Percentiles rank a stretch among this genome's conserved stretches.
phyloP scores from a whole-genome alignment of 495 filamentous ascomycete species.

The Penicillium macrosclerotiorum region DNA sequence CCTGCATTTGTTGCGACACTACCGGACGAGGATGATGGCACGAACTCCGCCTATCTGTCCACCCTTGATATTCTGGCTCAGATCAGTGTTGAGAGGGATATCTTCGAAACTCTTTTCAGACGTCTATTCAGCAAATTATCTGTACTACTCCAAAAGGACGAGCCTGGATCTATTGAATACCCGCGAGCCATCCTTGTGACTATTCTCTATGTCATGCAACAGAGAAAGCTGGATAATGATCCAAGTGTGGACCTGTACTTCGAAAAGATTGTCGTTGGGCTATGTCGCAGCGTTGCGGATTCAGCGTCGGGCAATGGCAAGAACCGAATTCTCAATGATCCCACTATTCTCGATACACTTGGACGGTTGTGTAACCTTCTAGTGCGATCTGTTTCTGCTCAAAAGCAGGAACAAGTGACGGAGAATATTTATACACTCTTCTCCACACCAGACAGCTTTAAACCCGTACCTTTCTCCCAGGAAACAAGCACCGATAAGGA shows the following conservation, averaged over 20 bases:
- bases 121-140: slow-evolving; percentile 66
- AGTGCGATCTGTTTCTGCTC: slow-evolving; percentile 49
- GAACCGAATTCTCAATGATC: slow-evolving; percentile 50
- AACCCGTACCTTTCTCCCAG: slow-evolving; percentile 40
- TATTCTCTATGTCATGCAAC: slow-evolving; percentile 61
- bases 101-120: slow-evolving; percentile 68
- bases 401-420: slow-evolving; percentile 55
- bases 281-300: slow-evolving; percentile 45
- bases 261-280: slow-evolving; percentile 55
- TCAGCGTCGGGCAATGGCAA: slow-evolving; percentile 38
- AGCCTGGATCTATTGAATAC: slow-evolving; percentile 50
- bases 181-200: slow-evolving; percentile 61
- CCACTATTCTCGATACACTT: slow-evolving; percentile 57
- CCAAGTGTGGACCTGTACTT: slow-evolving; percentile 57
- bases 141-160: slow-evolving; percentile 53
- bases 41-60: slow-evolving; percentile 45
- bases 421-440: slow-evolving; percentile 59
- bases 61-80: slow-evolving; percentile 68
- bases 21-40: slow-evolving; percentile 54
- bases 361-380: slow-evolving; percentile 64
- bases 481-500: slow-evolving; percentile 33
- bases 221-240: slow-evolving; percentile 48
- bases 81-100: slow-evolving; percentile 59
- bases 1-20: slow-evolving; percentile 70
- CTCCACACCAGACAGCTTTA: slow-evolving; percentile 29